Evolutionary conservation across 805 yeast species (phyloP).

Genomic region (Kodamaea hsintzibuensis): DNA sequence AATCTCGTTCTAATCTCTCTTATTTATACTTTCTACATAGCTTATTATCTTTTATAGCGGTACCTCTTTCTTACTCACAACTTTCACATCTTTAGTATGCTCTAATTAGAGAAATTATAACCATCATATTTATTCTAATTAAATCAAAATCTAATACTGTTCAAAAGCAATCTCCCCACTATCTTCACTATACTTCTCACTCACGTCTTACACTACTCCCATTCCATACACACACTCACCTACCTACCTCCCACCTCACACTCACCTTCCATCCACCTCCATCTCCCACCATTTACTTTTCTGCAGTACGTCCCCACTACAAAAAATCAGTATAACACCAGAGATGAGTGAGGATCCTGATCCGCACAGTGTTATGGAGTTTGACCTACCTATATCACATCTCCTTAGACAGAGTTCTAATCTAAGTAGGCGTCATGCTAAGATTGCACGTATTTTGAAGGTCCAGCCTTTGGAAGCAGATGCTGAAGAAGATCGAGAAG

Average conservation of each 20-base stretch:
- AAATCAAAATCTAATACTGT: no score
- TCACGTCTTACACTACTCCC: no score
- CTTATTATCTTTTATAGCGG: background rate
- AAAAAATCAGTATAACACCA: background rate
- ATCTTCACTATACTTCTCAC: no score
- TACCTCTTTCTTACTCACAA: background rate
- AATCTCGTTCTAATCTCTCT: background rate
- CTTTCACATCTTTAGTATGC: no score
- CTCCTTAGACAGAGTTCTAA: background rate
- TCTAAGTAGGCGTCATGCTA: constrained; percentile 7
- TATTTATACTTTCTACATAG: background rate
- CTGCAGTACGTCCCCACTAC: background rate
- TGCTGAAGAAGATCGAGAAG: background rate
- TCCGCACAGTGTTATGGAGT: background rate
- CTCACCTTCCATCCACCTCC: background rate
- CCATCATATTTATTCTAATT: no score
- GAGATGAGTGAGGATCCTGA: background rate
- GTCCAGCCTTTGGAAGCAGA: background rate
- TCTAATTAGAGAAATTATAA: no score
- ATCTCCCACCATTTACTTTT: background rate
- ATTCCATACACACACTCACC: background rate
- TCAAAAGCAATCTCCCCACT: no score
- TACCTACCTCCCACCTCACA: background rate
- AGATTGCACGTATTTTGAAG: constrained; percentile 6
- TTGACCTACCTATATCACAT: constrained; percentile 5